Percentiles rank a stretch among this genome's conserved stretches.
Conservation (phyloP, 108 stramenopile genomes). For the Cylindrotheca closterium region DNA sequence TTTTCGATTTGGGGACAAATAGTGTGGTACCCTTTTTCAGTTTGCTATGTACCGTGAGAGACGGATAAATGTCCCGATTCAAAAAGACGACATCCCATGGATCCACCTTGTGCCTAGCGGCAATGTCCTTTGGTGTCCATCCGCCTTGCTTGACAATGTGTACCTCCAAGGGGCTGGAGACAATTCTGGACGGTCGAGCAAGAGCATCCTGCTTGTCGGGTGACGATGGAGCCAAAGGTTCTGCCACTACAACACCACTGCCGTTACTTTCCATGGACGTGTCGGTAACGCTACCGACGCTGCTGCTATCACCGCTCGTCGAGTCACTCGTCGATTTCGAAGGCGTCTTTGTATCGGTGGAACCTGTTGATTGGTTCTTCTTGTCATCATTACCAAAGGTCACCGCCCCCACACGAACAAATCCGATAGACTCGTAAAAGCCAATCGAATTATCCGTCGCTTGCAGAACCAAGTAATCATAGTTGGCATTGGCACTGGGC, state of each 20-base stretch:
- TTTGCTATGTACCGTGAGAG: slow-evolving; percentile 46
- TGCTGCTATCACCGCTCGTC: not conserved
- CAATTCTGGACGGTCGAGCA: slow-evolving; percentile 28
- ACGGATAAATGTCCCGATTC: slow-evolving; percentile 54
- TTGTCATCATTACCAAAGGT: slow-evolving; percentile 13
- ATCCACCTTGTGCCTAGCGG: slow-evolving; percentile 59
- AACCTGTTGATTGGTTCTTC: slow-evolving; percentile 10
- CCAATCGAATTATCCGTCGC: slow-evolving; percentile 89
- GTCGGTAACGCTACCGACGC: too few relatives aligned
- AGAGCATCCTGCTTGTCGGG: slow-evolving; percentile 31
- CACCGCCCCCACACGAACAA: slow-evolving; percentile 82
- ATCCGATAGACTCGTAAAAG: slow-evolving; percentile 89
- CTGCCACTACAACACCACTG: slow-evolving; percentile 3
- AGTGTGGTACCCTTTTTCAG: slow-evolving; percentile 66
- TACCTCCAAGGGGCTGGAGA: slow-evolving; percentile 50
- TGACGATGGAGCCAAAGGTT: slow-evolving; percentile 17
- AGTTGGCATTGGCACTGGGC: slow-evolving; percentile 56
- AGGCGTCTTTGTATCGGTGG: not conserved
- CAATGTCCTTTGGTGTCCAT: slow-evolving; percentile 59
- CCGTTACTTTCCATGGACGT: too few relatives aligned
- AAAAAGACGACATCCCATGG: slow-evolving; percentile 86
- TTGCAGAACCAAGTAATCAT: slow-evolving; percentile 86
- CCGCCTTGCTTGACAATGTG: slow-evolving; percentile 53
- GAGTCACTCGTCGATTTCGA: slow-evolving; percentile 1
- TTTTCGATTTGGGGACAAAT: slow-evolving; percentile 45